A percentile compares a stretch with the other conserved stretches of the same genome.
phyloP scores from a whole-genome alignment of 768 basidiomycete genomes.

The Pleurotus sapidus region DNA sequence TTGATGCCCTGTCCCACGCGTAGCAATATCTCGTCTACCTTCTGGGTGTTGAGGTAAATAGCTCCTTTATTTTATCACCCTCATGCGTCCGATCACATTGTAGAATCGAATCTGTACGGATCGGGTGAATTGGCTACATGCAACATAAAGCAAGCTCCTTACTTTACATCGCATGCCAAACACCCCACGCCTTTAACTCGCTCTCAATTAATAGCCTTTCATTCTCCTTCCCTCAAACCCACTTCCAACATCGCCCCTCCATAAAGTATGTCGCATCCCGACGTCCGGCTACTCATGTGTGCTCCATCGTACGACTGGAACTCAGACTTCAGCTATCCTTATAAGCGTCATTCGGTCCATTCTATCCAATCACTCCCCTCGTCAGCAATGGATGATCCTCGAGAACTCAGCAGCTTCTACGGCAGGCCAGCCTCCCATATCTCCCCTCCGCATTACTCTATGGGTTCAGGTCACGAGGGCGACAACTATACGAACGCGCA shows the following conservation, averaged over 20 bases:
- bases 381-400: not conserved
- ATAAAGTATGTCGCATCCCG: slow-evolving; percentile 5
- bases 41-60: slow-evolving; percentile 5
- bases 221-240: slow-evolving; percentile 3
- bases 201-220: slow-evolving; percentile 2
- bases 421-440: not conserved
- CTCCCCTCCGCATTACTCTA: not conserved
- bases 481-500: not conserved
- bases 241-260: not conserved
- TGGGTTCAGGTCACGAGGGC: not conserved
- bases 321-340: not conserved
- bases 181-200: slow-evolving; percentile 8
- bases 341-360: not conserved
- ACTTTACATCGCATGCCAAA: slow-evolving; percentile 8
- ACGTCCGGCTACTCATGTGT: not conserved
- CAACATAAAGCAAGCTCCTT: slow-evolving; percentile 5
- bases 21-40: not conserved
- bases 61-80: slow-evolving; percentile 8
- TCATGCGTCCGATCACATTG: slow-evolving; percentile 4
- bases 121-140: slow-evolving; percentile 4
- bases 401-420: not conserved
- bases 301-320: not conserved
- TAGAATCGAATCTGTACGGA: slow-evolving; percentile 5
- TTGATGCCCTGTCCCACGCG: not conserved
- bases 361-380: not conserved